phyloP scores from a whole-genome alignment of 2,329 filamentous ascomycete species.

The Botrytis byssoidea region DNA sequence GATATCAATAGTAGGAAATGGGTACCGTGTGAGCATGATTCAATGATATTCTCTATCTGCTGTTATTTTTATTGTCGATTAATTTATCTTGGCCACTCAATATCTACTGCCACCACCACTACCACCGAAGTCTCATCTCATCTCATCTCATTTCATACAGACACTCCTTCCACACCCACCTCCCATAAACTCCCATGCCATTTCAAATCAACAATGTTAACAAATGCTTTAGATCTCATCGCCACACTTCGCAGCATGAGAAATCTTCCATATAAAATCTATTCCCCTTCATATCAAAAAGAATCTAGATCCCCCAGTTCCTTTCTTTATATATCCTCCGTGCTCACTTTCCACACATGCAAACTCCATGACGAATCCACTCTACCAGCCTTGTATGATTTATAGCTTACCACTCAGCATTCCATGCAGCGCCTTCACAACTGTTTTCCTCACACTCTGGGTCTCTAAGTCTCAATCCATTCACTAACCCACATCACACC shows the following conservation, averaged over 20 bases:
- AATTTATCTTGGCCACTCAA: neutral
- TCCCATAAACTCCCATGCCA: neutral
- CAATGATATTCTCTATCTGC: neutral
- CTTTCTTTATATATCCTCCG: rapidly evolving
- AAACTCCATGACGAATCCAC: too few relatives aligned
- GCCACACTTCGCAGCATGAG: neutral
- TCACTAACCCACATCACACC: neutral
- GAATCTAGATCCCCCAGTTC: neutral
- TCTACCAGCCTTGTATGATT: too few relatives aligned
- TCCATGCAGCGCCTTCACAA: too few relatives aligned
- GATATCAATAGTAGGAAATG: neutral
- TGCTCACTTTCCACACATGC: too few relatives aligned
- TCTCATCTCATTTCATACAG: too few relatives aligned
- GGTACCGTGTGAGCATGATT: neutral
- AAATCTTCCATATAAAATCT: neutral
- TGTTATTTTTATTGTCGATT: neutral
- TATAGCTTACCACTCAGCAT: too few relatives aligned
- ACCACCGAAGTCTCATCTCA: too few relatives aligned
- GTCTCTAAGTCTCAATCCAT: neutral
- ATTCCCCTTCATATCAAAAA: neutral
- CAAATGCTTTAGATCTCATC: too few relatives aligned
- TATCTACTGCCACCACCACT: neutral
- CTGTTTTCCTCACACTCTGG: too few relatives aligned
- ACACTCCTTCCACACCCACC: neutral
- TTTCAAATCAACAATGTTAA: too few relatives aligned